Evolutionary conservation across 2,329 filamentous ascomycete genomes (phyloP).

Genomic region (Cladophialophora carrionii): DNA sequence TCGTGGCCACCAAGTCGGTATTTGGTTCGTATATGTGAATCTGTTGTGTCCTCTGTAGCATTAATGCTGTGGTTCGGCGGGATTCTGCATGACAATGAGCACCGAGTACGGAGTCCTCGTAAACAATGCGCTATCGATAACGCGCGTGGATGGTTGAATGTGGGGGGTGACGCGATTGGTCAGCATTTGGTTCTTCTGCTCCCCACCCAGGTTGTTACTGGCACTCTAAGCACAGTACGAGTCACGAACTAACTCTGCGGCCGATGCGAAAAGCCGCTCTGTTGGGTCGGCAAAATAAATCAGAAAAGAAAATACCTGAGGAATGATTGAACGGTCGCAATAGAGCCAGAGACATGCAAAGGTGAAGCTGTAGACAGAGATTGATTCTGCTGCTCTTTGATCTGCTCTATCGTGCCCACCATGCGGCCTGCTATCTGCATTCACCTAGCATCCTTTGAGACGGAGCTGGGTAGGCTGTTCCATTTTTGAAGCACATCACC

Average conservation of each 20-base stretch:
- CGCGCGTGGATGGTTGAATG: neutral
- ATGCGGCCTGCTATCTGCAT: constrained; percentile 10
- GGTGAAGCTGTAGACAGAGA: too few species aligned
- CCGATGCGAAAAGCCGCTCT: neutral
- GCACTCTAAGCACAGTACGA: too few species aligned
- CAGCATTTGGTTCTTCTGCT: neutral
- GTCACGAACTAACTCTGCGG: too few species aligned
- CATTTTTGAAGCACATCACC: neutral
- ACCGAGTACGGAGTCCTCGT: neutral
- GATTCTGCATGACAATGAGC: too few species aligned
- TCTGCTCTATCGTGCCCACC: neutral
- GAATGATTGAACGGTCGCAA: neutral
- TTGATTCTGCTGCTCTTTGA: neutral
- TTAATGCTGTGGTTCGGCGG: neutral
- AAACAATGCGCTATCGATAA: constrained; percentile 9
- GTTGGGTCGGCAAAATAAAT: too few species aligned
- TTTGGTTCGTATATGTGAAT: neutral
- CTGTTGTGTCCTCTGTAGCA: neutral
- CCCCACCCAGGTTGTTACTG: neutral
- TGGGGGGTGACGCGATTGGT: neutral
- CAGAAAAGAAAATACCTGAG: neutral
- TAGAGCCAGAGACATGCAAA: neutral
- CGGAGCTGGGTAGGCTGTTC: neutral
- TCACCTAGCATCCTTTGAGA: neutral
- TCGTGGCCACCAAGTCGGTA: neutral